Evolutionary conservation across 1,284 basidiomycete species (phyloP).

Genomic region (Irpex sp.): DNA sequence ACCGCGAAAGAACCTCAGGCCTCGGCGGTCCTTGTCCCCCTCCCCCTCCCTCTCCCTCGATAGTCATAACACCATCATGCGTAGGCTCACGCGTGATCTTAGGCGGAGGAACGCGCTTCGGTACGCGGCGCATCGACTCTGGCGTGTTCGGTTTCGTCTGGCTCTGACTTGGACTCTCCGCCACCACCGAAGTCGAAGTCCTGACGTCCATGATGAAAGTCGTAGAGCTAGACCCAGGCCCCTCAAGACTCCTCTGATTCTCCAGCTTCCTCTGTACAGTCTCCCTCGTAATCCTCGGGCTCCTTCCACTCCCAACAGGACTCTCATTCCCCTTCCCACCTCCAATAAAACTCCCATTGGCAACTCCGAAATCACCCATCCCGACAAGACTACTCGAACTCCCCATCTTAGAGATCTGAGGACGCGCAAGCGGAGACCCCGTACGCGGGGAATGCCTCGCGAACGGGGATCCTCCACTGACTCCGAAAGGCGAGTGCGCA

Average conservation of each 20-base stretch:
- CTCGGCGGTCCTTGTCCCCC: conserved; percentile 32
- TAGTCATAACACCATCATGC: conserved; percentile 32
- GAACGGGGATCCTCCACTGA: conserved; percentile 1
- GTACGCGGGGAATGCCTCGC: conserved; percentile 8
- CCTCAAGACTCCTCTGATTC: conserved; percentile 40
- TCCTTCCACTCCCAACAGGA: conserved; percentile 3
- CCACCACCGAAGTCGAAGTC: too few relatives aligned
- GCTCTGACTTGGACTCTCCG: background rate
- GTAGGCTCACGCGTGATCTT: conserved; percentile 25
- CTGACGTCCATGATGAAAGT: too few relatives aligned
- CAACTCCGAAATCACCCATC: too few relatives aligned
- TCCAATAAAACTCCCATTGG: too few relatives aligned
- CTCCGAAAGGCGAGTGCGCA: too few relatives aligned
- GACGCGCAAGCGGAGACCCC: conserved; percentile 15
- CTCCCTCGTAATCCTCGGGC: conserved; percentile 26
- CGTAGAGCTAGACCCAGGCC: conserved; percentile 24
- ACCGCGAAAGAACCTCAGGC: conserved; percentile 23
- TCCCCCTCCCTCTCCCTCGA: conserved; percentile 16
- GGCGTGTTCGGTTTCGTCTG: background rate
- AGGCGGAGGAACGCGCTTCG: conserved; percentile 8
- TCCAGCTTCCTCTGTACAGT: conserved; percentile 48
- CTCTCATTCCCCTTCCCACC: conserved; percentile 3
- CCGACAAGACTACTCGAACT: background rate
- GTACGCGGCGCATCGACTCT: background rate
- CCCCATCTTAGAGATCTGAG: background rate